Evolutionary conservation across 2,329 filamentous ascomycete species (phyloP), one percentile per base, ranked within the genome.

Genomic region (Arthrobotrys iridis): DNA sequence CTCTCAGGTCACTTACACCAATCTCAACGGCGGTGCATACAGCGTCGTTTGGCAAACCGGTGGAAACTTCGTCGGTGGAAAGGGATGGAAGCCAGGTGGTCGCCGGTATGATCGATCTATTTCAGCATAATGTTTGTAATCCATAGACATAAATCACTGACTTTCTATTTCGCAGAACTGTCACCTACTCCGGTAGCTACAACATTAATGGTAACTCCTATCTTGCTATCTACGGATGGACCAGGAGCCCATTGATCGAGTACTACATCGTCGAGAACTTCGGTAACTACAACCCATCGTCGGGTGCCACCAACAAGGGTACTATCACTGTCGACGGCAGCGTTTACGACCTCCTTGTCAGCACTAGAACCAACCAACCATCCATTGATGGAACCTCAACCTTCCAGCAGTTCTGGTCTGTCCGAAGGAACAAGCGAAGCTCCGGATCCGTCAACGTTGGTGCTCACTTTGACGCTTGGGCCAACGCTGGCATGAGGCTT

Each of bases 381-480:
- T 84, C 83, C 50, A 86, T 86, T 58, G 80, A 83, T 40, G 85
- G 85, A 40, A 86, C 84, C 28, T 76, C 78, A 48, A 86, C 84
- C 59, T 87, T 87, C 79, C 81, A 84, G 79, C 86, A 87, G 81
- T 87, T 83, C 81, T 86, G 84, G 85, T 85, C 83, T 18, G 84
- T 87, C 18, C 83, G 86, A 70, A 81, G 82, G 75, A 81, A 77
- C 64, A 86, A 87, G 83, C 83, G 86, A 55, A 82, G 82, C 22
- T 82, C 83, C 62, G 87, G 86, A 2, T 85, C 84, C 4, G 84
- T 88, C 74, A 85, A 83, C 37, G 82, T 83, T 1, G 81, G 80
- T 22, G 84, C 83, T 77, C 86, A 87, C 79, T 87, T 88, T 78
- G 82, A 85, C 77, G 86, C 85, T 5, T 88, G 86, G 86, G 80